Percentiles rank a stretch among this genome's conserved stretches.
Evolutionary conservation across 352 stramenopile species (phyloP).

Genomic region (Globisporangium irregulare): DNA sequence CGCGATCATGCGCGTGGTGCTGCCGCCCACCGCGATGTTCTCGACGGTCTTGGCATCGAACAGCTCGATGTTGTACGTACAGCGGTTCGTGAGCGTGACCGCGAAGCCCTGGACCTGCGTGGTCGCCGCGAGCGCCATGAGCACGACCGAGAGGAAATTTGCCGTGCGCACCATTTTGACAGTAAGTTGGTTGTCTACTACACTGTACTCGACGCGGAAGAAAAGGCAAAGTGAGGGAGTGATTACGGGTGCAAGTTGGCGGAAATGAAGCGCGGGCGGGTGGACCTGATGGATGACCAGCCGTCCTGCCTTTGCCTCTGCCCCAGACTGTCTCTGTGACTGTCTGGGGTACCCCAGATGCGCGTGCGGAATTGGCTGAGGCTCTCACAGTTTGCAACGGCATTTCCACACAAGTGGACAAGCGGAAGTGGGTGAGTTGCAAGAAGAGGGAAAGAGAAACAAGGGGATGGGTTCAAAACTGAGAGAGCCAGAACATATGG

Average conservation of each 20-base stretch:
- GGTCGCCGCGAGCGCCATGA: constrained; percentile 24
- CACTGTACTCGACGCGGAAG: background rate
- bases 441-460: background rate
- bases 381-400: background rate
- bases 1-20: constrained; percentile 32
- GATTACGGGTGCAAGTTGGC: background rate
- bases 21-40: constrained; percentile 28
- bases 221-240: constrained; percentile 1
- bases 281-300: background rate
- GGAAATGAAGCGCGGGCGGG: background rate
- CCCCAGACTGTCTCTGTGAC: no score
- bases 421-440: background rate
- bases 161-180: background rate
- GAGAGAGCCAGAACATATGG: background rate
- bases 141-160: constrained; percentile 16
- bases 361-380: background rate
- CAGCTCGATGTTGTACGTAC: constrained; percentile 37
- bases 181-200: background rate
- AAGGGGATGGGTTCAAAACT: background rate
- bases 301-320: background rate
- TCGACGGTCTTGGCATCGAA: constrained; percentile 43
- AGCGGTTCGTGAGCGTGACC: constrained; percentile 53
- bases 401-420: background rate
- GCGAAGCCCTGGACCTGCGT: constrained; percentile 30
- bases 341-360: background rate